Percentiles rank a stretch among this genome's conserved stretches.
Evolutionary conservation across 306 rosid species (phyloP).

Genomic region (Ochetophila trinervis): DNA sequence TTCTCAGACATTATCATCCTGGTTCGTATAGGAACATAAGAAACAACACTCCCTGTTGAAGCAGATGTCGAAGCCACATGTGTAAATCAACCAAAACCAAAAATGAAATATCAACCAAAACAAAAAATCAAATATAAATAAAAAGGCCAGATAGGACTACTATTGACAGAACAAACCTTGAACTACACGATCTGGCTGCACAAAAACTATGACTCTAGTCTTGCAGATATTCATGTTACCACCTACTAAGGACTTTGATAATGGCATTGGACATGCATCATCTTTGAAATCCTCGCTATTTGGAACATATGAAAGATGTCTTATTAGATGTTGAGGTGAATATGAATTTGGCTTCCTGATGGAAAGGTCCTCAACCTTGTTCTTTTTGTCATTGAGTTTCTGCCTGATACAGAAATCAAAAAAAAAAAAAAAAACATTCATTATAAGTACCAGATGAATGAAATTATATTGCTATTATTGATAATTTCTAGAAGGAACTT

Average conservation of each 20-base stretch:
- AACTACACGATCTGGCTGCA: conserved; percentile 53
- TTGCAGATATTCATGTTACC: conserved; percentile 81
- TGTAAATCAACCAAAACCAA: conserved; percentile 19
- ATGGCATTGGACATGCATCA: conserved; percentile 39
- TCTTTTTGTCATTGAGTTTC: conserved; percentile 71
- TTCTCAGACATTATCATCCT: conserved; percentile 85
- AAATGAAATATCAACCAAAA: background rate
- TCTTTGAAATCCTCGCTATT: conserved; percentile 63
- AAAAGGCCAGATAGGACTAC: conserved; percentile 4
- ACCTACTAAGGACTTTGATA: conserved; percentile 78
- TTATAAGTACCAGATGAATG: background rate
- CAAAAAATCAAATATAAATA: background rate
- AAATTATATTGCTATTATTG: background rate
- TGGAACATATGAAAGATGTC: conserved; percentile 38
- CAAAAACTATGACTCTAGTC: conserved; percentile 50
- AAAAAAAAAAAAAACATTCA: conserved; percentile 20
- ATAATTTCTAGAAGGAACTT: background rate
- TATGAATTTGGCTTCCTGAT: conserved; percentile 45
- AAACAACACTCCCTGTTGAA: conserved; percentile 52
- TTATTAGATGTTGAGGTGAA: conserved; percentile 35
- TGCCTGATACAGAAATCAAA: conserved; percentile 49
- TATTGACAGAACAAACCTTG: conserved; percentile 56
- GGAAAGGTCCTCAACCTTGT: conserved; percentile 44
- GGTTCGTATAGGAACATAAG: conserved; percentile 40
- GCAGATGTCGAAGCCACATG: conserved; percentile 27